Evolutionary conservation across 768 basidiomycete species (phyloP).

Genomic region (Cyathus striatus): DNA sequence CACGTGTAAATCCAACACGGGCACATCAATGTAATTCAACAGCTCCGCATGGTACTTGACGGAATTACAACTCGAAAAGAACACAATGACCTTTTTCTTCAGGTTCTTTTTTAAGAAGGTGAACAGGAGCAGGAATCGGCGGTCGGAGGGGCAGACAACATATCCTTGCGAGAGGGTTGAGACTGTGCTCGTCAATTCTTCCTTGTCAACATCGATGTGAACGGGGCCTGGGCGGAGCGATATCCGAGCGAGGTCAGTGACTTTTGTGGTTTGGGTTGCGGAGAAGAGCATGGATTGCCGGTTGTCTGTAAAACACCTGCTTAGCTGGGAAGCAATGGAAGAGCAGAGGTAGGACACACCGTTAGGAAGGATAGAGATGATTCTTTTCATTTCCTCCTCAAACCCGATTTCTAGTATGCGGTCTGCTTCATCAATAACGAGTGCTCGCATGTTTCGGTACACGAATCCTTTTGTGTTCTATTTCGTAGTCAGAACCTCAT

Average conservation of each 20-base stretch:
- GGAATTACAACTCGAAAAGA: conserved; percentile 96
- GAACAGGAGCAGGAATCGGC: conserved; percentile 93
- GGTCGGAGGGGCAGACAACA: conserved; percentile 94
- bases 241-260: conserved; percentile 93
- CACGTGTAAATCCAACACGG: conserved; percentile 91
- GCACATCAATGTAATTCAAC: conserved; percentile 97
- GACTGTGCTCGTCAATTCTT: conserved; percentile 85
- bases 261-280: conserved; percentile 98
- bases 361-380: conserved; percentile 84
- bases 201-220: conserved; percentile 91
- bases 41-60: conserved; percentile 97
- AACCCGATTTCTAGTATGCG: conserved; percentile 96
- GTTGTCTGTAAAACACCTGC: conserved; percentile 52
- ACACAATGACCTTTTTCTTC: conserved; percentile 98
- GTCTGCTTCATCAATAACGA: conserved; percentile 98
- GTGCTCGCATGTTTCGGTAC: conserved; percentile 88
- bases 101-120: conserved; percentile 96
- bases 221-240: conserved; percentile 93
- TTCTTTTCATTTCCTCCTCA: conserved; percentile 99
- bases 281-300: conserved; percentile 99
- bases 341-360: conserved; percentile 44
- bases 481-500: not conserved
- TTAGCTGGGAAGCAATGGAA: not conserved
- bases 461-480: conserved; percentile 97
- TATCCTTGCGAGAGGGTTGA: conserved; percentile 95